Percentiles rank a stretch among this genome's conserved stretches.
Evolutionary conservation across 2,329 filamentous ascomycete genomes (phyloP).

Genomic region (Cladophialophora yegresii): DNA sequence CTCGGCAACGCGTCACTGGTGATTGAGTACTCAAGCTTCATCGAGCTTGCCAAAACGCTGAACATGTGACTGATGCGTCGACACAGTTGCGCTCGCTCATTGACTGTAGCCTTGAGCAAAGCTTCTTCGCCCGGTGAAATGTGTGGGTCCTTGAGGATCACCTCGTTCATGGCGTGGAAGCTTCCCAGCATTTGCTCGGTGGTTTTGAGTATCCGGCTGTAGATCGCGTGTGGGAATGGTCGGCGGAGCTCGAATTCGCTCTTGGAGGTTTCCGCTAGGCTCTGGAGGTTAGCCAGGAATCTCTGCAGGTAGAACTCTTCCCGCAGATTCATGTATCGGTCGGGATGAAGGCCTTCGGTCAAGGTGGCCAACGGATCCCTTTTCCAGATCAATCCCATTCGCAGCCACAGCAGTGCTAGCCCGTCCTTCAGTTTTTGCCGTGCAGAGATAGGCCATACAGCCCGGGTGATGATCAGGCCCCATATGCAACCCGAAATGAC

Average conservation of each 20-base stretch:
- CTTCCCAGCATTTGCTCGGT: constrained; percentile 86
- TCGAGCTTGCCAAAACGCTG: constrained; percentile 81
- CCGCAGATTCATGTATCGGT: constrained; percentile 78
- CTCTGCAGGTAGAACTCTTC: constrained; percentile 86
- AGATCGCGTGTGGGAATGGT: constrained; percentile 76
- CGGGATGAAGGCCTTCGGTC: constrained; percentile 58
- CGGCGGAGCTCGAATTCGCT: constrained; percentile 86
- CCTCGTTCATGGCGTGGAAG: constrained; percentile 94
- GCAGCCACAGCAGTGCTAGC: constrained; percentile 84
- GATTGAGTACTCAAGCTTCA: constrained; percentile 92
- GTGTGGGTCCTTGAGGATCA: constrained; percentile 76
- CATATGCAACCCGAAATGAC: constrained; percentile 86
- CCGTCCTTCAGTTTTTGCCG: constrained; percentile 86
- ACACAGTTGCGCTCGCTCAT: constrained; percentile 78
- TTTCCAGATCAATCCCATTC: constrained; percentile 96
- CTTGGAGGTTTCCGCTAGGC: constrained; percentile 69
- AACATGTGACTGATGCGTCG: constrained; percentile 87
- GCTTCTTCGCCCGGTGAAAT: constrained; percentile 78
- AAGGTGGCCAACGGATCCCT: constrained; percentile 81
- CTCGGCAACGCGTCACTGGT: constrained; percentile 79
- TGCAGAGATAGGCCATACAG: constrained; percentile 93
- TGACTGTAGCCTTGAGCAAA: constrained; percentile 74
- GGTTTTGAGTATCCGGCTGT: constrained; percentile 72
- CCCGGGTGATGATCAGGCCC: constrained; percentile 84
- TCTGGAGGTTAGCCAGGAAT: constrained; percentile 72